These are phyloP conservation scores for Sugiyamaella neomexicana DNA, from an alignment of 1,139 yeast species.

Conservation along the genomic window DNA sequence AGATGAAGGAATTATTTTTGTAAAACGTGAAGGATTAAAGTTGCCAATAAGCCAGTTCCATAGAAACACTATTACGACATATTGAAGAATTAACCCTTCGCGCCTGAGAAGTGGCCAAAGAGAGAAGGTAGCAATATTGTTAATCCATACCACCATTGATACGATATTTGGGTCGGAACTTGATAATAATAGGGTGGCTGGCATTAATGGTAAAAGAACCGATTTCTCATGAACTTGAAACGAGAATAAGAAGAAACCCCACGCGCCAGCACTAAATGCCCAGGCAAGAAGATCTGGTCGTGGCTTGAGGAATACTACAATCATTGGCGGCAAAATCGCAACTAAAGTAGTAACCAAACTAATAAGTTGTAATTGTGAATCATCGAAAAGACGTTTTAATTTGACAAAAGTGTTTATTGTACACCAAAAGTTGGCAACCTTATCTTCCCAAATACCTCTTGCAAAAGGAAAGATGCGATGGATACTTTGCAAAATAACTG, in stretches of 20 bases:
- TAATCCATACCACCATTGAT: slow-evolving; percentile 82
- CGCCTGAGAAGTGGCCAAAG: slow-evolving; percentile 82
- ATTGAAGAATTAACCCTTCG: slow-evolving; percentile 75
- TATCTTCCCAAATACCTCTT: slow-evolving; percentile 96
- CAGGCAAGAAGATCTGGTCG: slow-evolving; percentile 55
- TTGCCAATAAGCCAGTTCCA: slow-evolving; percentile 77
- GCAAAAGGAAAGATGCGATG: slow-evolving; percentile 85
- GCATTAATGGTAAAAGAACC: slow-evolving; percentile 82
- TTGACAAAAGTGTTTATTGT: slow-evolving; percentile 76
- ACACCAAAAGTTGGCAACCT: slow-evolving; percentile 98
- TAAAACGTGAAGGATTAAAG: slow-evolving; percentile 21
- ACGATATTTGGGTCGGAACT: slow-evolving; percentile 57
- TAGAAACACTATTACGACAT: slow-evolving; percentile 56
- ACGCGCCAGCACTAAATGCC: slow-evolving; percentile 79
- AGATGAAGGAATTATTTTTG: slow-evolving; percentile 46
- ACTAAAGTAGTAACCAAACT: slow-evolving; percentile 65
- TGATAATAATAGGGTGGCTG: slow-evolving; percentile 69
- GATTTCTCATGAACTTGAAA: slow-evolving; percentile 97
- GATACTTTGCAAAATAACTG: slow-evolving; percentile 49
- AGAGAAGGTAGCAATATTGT: slow-evolving; percentile 80
- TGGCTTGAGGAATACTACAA: slow-evolving; percentile 54
- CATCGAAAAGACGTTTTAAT: slow-evolving; percentile 57
- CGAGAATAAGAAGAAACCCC: slow-evolving; percentile 86
- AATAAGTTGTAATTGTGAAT: slow-evolving; percentile 58
- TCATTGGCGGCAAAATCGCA: slow-evolving; percentile 67